Evolutionary conservation across 2,329 filamentous ascomycete species (phyloP), one percentile per base, ranked within the genome.

Genomic region (Cladophialophora bantiana): DNA sequence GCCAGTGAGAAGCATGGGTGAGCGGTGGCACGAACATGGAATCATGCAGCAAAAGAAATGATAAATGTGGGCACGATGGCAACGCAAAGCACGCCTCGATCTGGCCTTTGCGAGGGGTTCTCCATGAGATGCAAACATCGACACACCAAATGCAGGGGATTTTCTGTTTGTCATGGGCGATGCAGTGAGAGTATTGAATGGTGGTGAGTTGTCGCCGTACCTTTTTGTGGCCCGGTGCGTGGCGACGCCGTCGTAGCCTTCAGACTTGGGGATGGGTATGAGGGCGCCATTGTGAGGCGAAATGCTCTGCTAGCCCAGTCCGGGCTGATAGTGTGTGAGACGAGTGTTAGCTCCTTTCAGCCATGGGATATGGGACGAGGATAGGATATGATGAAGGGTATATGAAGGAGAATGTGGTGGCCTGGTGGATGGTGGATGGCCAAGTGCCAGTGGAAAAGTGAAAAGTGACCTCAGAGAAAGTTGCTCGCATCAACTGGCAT

Each of bases 191-290:
- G 31, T 55, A 13, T 9, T 31, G 40, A 18, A 7, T 50, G 18
- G 18, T 50, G 45, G 45, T 50, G 45, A 50, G 45, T 18, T 9
- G 45, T 50, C 1, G 45, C 31, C 66, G 64, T 70, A 70, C 68
- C 68, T 68, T 70, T 70, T n/a, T 70, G 68, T 45, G 66, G 36
- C 20, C 56, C 63, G 45, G 63, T 57, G 9, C 68, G 63, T n/a
- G 68, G 68, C 18, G 68, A 66, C 35, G 50, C 18, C 20, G 18
- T 48, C 38, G 54, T n/a, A 31, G 20, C 45, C 32, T 38, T 34
- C 1, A 61, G 59, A 61, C 59, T 61, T 35, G 59, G 61, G 36
- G 59, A 58, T n/a, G 59, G 42, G 54, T 59, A 66, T n/a, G 66
- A 67, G 62, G 67, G 61, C 59, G 63, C 67, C 67, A 68, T 68